A percentile compares a stretch with the other conserved stretches of the same genome.
Conservation (phyloP, 805 yeast species). For the Kuraishia piskuri region DNA sequence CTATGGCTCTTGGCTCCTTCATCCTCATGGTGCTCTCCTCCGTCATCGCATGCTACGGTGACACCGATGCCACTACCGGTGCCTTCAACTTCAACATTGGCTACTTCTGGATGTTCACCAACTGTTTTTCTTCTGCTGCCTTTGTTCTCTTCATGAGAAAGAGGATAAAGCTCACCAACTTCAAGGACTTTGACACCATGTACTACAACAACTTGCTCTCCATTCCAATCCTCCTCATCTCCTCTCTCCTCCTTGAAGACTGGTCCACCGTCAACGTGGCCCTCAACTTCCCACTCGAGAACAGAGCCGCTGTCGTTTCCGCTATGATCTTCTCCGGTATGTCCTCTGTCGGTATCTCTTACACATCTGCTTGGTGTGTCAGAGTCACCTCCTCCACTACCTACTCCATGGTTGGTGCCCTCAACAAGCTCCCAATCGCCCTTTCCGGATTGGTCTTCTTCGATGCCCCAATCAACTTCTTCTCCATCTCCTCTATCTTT, state of each 20-base stretch:
- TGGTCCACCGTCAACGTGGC: constrained; percentile 81
- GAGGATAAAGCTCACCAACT: constrained; percentile 94
- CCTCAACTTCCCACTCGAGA: constrained; percentile 68
- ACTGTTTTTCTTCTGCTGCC: constrained; percentile 90
- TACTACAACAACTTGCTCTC: constrained; percentile 93
- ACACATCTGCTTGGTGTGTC: constrained; percentile 99
- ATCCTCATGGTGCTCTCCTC: constrained; percentile 90
- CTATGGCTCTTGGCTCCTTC: constrained; percentile 87
- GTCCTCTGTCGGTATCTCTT: constrained; percentile 93
- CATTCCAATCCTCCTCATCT: constrained; percentile 74
- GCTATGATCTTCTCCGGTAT: constrained; percentile 91
- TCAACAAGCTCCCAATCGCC: constrained; percentile 96
- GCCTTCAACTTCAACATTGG: constrained; percentile 51
- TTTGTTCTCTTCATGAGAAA: constrained; percentile 94
- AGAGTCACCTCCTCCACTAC: constrained; percentile 98
- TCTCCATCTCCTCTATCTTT: constrained; percentile 80
- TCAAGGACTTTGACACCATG: constrained; percentile 97
- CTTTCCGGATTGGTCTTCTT: constrained; percentile 90
- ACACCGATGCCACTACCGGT: constrained; percentile 29
- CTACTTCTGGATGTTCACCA: constrained; percentile 93
- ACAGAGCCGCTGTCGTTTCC: constrained; percentile 58
- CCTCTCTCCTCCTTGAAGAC: constrained; percentile 79
- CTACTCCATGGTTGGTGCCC: constrained; percentile 98
- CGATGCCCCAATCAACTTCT: constrained; percentile 90
- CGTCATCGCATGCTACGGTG: constrained; percentile 90